A percentile compares a stretch with the other conserved stretches of the same genome.
Conservation (phyloP, 441 rosid genomes). For the Croton laevigatus region DNA sequence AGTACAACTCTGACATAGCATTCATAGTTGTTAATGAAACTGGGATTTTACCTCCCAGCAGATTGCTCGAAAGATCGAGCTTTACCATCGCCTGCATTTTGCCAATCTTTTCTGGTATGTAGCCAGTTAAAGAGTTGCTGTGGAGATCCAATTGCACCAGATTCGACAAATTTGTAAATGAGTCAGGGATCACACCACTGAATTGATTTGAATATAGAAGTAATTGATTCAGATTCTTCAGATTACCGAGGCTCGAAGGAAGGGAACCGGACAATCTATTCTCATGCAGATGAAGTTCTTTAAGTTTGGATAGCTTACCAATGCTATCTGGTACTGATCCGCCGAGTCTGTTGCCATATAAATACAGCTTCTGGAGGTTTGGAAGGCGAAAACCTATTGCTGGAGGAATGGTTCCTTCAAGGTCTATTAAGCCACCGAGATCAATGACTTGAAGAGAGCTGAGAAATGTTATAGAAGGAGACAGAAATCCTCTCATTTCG, state of each 20-base stretch:
- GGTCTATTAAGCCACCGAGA: constrained; percentile 46
- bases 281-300: constrained; percentile 47
- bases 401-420: constrained; percentile 43
- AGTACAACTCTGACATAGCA: constrained; percentile 39
- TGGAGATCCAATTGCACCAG: constrained; percentile 45
- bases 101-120: constrained; percentile 39
- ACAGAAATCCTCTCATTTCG: constrained; percentile 42
- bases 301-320: constrained; percentile 40
- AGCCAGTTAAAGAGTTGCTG: constrained; percentile 36
- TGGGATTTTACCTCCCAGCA: constrained; percentile 40
- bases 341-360: constrained; percentile 46
- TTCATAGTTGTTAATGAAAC: constrained; percentile 33
- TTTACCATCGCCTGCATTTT: constrained; percentile 36
- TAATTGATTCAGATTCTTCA: constrained; percentile 35
- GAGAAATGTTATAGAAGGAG: constrained; percentile 41
- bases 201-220: constrained; percentile 40
- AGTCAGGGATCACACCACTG: constrained; percentile 37
- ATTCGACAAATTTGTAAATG: constrained; percentile 37
- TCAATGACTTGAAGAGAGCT: constrained; percentile 45
- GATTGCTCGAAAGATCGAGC: constrained; percentile 48
- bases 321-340: constrained; percentile 49
- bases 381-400: constrained; percentile 37
- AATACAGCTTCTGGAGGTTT: constrained; percentile 38
- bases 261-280: constrained; percentile 44
- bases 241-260: constrained; percentile 39